Conservation (phyloP, 2,329 filamentous ascomycete genomes). For the Fusarium nodosum region DNA sequence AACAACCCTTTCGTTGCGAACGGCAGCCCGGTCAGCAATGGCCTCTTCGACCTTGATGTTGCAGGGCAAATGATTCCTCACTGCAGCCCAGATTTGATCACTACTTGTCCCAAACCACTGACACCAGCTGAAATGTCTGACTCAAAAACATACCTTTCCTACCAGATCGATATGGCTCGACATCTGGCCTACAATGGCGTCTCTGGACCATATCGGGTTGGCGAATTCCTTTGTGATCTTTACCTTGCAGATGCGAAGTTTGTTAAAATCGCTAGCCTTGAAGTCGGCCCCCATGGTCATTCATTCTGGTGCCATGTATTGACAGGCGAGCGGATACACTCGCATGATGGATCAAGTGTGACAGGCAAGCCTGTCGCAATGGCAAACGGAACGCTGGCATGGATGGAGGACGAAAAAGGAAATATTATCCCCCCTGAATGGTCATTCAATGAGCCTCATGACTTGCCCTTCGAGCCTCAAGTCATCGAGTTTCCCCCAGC, state of each 20-base stretch:
- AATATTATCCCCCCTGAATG: constrained; percentile 22
- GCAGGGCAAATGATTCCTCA: constrained; percentile 7
- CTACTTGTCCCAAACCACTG: constrained; percentile 21
- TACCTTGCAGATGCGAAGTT: constrained; percentile 20
- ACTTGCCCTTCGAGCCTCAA: not conserved
- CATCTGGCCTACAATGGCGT: constrained; percentile 31
- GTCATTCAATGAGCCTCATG: constrained; percentile 20
- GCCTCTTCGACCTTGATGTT: not conserved
- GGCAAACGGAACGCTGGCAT: constrained; percentile 24
- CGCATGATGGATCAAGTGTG: constrained; percentile 4
- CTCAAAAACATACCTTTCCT: constrained; percentile 10
- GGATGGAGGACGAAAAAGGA: constrained; percentile 24
- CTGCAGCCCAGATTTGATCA: constrained; percentile 1
- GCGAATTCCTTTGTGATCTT: constrained; percentile 42
- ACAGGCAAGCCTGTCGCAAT: constrained; percentile 24
- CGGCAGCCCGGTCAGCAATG: not conserved
- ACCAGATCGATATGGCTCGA: constrained; percentile 40
- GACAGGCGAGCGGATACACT: constrained; percentile 10
- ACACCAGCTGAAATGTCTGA: constrained; percentile 11
- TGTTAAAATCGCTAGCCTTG: constrained; percentile 31
- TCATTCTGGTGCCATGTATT: constrained; percentile 35
- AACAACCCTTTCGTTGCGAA: constrained; percentile 4
- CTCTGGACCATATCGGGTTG: constrained; percentile 44
- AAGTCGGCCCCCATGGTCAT: constrained; percentile 1
- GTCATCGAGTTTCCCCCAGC: not conserved